phyloP scores from a whole-genome alignment of 441 rosid species.

The Breynia disticha region DNA sequence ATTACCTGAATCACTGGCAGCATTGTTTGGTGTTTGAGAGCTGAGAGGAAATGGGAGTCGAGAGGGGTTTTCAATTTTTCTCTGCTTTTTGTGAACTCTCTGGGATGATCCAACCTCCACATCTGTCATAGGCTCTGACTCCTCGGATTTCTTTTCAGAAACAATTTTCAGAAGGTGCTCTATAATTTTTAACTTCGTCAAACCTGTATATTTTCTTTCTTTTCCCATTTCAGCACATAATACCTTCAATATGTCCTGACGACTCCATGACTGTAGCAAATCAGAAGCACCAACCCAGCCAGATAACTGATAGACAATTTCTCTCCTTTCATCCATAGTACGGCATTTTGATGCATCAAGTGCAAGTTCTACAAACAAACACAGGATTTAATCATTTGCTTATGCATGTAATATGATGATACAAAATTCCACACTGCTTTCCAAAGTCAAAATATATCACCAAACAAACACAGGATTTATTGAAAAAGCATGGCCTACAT shows the following conservation, averaged over 20 bases:
- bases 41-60: conserved; percentile 42
- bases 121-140: conserved; percentile 31
- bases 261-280: conserved; percentile 82
- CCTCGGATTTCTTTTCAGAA: conserved; percentile 58
- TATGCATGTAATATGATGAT: too few species aligned
- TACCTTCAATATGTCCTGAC: conserved; percentile 91
- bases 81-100: conserved; percentile 55
- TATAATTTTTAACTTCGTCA: conserved; percentile 87
- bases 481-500: background rate
- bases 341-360: conserved; percentile 56
- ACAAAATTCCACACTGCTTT: too few species aligned
- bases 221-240: conserved; percentile 94
- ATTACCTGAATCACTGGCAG: conserved; percentile 22
- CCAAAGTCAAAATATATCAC: too few species aligned
- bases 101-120: conserved; percentile 32
- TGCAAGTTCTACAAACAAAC: background rate
- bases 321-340: conserved; percentile 79
- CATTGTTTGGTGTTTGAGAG: conserved; percentile 24
- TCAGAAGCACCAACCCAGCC: conserved; percentile 61
- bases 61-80: conserved; percentile 70
- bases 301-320: conserved; percentile 66
- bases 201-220: conserved; percentile 95
- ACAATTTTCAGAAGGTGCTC: conserved; percentile 79
- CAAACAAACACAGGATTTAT: background rate
- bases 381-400: background rate